Evolutionary conservation across 140 eudicot genomes (phyloP).

Genomic region (Bidens hawaiensis): DNA sequence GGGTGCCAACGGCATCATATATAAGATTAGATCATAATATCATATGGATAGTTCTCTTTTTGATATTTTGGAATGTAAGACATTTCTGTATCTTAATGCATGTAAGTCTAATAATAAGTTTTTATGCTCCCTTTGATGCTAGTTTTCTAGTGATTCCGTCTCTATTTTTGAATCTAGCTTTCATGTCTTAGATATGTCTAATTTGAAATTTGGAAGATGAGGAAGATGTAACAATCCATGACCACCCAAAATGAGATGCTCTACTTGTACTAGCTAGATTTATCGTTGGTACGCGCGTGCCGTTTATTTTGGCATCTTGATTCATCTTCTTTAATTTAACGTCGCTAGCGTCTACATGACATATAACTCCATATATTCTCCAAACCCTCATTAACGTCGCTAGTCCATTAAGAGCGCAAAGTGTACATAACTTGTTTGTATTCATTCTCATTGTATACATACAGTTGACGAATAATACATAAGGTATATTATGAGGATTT

Average conservation of each 20-base stretch:
- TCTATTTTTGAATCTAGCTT: constrained; percentile 8
- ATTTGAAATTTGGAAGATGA: constrained; percentile 9
- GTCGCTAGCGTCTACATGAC: neutral
- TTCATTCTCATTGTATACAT: too few species aligned
- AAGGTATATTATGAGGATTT: too few species aligned
- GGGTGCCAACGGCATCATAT: neutral
- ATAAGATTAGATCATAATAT: constrained; percentile 16
- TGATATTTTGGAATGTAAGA: neutral
- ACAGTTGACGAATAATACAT: too few species aligned
- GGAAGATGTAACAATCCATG: constrained; percentile 7
- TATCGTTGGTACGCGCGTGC: neutral
- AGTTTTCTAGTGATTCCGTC: neutral
- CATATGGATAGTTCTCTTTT: constrained; percentile 4
- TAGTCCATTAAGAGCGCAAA: too few species aligned
- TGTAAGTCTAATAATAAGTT: constrained; percentile 2
- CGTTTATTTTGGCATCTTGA: neutral
- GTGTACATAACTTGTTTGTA: too few species aligned
- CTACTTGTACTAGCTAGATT: neutral
- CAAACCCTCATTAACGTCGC: too few species aligned
- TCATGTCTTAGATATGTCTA: constrained; percentile 1
- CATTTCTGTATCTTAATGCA: neutral
- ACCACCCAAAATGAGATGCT: constrained; percentile 7
- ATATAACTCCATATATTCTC: too few species aligned
- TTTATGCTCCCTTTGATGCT: neutral
- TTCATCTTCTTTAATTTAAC: neutral